Evolutionary conservation across 2,329 filamentous ascomycete species (phyloP).

Genomic region (Escovopsis sp.): DNA sequence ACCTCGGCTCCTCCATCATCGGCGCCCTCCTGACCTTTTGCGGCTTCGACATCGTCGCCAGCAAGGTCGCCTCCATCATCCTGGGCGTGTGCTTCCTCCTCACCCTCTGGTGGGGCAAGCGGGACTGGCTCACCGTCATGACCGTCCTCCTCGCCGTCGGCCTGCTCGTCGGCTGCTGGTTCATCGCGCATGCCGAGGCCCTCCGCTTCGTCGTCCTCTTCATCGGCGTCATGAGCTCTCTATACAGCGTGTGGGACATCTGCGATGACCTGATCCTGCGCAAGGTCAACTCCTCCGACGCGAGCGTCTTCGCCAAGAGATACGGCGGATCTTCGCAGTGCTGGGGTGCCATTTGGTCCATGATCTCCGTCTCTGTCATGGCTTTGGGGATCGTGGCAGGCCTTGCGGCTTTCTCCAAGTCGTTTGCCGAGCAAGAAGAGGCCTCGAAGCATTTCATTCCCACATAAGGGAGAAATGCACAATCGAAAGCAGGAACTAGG

Average conservation of each 20-base stretch:
- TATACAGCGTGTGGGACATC: conserved; percentile 77
- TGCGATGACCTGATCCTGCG: conserved; percentile 69
- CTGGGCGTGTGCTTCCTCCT: conserved; percentile 61
- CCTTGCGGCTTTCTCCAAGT: conserved; percentile 61
- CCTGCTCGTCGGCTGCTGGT: conserved; percentile 61
- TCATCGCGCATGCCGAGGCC: conserved; percentile 61
- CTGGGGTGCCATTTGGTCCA: conserved; percentile 67
- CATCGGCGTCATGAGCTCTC: conserved; percentile 67
- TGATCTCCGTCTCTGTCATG: conserved; percentile 61
- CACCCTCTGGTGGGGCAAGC: conserved; percentile 70
- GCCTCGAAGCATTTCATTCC: conserved; percentile 55
- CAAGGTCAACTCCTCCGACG: conserved; percentile 68
- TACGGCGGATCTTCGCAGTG: conserved; percentile 70
- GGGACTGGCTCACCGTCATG: conserved; percentile 61
- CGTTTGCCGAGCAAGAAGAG: conserved; percentile 50
- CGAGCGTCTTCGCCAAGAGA: conserved; percentile 61
- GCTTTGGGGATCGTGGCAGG: conserved; percentile 58
- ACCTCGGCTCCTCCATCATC: conserved; percentile 62
- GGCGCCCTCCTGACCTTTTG: conserved; percentile 66
- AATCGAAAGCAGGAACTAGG: no score
- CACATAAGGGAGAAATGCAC: conserved; percentile 19
- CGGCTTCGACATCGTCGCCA: conserved; percentile 68
- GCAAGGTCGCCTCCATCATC: conserved; percentile 62
- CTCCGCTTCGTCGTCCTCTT: conserved; percentile 64
- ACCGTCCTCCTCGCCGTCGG: conserved; percentile 58